Evolutionary conservation across 371 early-diverging fungal species (phyloP), one percentile per base, ranked within the genome.

Genomic region (Mortierella sp.): DNA sequence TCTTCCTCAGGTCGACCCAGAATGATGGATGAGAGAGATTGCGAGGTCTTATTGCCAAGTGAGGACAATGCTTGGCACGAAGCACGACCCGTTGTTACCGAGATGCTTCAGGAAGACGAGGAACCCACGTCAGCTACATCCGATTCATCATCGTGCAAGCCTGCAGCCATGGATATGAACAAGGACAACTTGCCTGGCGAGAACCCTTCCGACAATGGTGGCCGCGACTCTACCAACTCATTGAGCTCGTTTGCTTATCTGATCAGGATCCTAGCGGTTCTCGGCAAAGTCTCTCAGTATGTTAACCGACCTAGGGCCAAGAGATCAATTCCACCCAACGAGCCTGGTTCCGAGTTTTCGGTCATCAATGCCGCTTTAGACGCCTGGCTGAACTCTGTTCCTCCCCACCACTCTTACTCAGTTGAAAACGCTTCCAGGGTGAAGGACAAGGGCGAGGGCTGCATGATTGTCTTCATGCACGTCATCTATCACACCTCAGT

Each of bases 11-110:
- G 92, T n/a, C 85, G 91, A 58, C 92, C 93, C 4, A 70, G 84
- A 13, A 84, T 91, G 75, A 80, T 94, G n/a, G 90, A 91, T 55
- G 90, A 90, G 47, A 88, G 88, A 31, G 94, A 94, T 72, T 90
- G 91, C 48, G 90, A 92, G 48, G 88, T 92, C 16, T 76, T 91
- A 2, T 73, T 92, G 21, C 92, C 94, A 5, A 88, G 89, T n/a
- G 92, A 92, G 71, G 90, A 92, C 54, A 78, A 83, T 48, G 90
- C 90, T 28, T 82, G 91, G 80, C 78, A 88, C 38, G 81, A 91
- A 6, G 90, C 87, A 7, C 88, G 77, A 19, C 82, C 84, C 26
- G 84, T 88, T 10, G 78, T 80, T 1, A 78, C 84, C 16, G 84
- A 81, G 74, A 88, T 84, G 84, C 75, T 84, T 24, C 72, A 84